Conservation (phyloP, 73 alveolate genomes). For the Chromera velia region DNA sequence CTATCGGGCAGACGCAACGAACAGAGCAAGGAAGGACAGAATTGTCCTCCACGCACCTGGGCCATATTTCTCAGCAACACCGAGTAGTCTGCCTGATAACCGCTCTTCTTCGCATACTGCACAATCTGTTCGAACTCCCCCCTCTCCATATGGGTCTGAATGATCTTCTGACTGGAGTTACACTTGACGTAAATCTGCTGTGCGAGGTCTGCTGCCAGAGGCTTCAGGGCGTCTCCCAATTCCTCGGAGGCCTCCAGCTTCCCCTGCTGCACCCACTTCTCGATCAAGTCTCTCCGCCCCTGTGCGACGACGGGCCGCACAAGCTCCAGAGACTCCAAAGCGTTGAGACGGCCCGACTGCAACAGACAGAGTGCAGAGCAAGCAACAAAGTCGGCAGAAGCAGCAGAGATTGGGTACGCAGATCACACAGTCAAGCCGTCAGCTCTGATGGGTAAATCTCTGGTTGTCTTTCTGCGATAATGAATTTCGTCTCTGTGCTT, state of each 20-base stretch:
- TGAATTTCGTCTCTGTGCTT: no score
- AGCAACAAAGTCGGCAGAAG: no score
- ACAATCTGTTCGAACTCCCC: conserved; percentile 82
- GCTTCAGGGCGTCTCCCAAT: conserved; percentile 79
- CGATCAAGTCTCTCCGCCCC: conserved; percentile 66
- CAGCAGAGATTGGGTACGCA: no score
- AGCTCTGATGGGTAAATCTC: no score
- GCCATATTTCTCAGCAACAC: conserved; percentile 67
- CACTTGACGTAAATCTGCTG: conserved; percentile 68
- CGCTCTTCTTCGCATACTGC: conserved; percentile 69
- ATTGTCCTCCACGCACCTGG: no score
- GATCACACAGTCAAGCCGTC: no score
- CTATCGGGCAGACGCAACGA: no score
- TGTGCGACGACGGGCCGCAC: conserved; percentile 85
- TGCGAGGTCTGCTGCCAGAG: conserved; percentile 75
- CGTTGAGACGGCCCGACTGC: conserved; percentile 62
- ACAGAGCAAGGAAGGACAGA: no score
- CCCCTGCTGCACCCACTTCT: conserved; percentile 83
- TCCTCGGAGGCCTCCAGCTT: conserved; percentile 81
- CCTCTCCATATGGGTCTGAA: conserved; percentile 78
- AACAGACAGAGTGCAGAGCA: no score
- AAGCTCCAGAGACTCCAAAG: conserved; percentile 82
- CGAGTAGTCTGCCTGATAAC: conserved; percentile 68
- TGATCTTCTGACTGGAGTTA: conserved; percentile 57
- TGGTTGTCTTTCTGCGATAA: no score